Base-by-base conservation (phyloP, 768 basidiomycete species). In the Leccinum disarticulatum region DNA sequence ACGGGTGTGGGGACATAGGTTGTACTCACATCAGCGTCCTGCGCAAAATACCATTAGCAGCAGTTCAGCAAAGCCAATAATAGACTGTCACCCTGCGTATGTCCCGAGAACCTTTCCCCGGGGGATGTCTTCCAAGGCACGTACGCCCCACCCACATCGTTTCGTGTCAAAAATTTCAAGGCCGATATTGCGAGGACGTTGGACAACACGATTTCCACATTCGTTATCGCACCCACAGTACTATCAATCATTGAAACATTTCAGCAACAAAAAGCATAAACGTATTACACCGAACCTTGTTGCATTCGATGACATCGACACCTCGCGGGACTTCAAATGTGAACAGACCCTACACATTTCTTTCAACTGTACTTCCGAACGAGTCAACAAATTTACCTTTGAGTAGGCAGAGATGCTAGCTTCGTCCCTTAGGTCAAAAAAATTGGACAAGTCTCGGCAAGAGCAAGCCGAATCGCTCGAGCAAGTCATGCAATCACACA, bases 131-230 rank as follows among this genome's bases (percentile, higher is more conserved):
- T 67, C 62, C 6, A 77, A 63, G 0, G 83, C 70, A n/a, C 86
- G 77, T 3, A 81, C 87, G 7, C 88, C 88, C 88, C 87, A 90
- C 3, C 88, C 88, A 57, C 80, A 75, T 19, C 73, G 66, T 4
- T 56, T 38, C 0, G 88, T 90, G 62, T 86, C 83, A 78, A 89
- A 89, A n/a, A 90, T 70, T 62, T 88, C 83, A 9, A 90, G 76
- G 3, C 81, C 76, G 11, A 85, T 62, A 49, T 83, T 74, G 28
- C 88, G 79, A 7, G 87, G 82, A 28, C 61, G 71, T 61, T 90
- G 88, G 3, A 81, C 83, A 7, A 88, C 82, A 22, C 87, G 83
- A 64, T 89, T 90, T 3, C 64, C 72, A 63, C 88, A 90, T 3
- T 55, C 63, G 9, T 43, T 35, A 33, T 64, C 67, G 59, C 86